These are phyloP conservation scores for Rhizoclosmatium sp. DNA, from an alignment of 192 early-diverging fungal genomes.

Conservation along the genomic window DNA sequence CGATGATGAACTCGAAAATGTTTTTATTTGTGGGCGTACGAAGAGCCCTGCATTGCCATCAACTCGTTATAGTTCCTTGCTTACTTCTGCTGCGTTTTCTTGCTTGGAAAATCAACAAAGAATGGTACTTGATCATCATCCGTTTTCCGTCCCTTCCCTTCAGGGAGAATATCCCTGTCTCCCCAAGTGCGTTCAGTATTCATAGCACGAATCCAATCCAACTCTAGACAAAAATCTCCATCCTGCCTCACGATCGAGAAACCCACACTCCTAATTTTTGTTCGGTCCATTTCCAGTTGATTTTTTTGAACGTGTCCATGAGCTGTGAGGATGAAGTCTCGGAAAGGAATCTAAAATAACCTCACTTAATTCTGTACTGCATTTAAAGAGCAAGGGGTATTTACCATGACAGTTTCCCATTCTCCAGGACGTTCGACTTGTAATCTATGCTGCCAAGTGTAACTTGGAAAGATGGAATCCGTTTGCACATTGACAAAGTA, in stretches of 20 bases:
- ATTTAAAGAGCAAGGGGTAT: not conserved
- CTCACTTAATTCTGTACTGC: not conserved
- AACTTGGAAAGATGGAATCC: constrained; percentile 79
- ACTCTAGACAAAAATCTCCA: constrained; percentile 88
- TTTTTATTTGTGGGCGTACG: no score
- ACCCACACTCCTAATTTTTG: constrained; percentile 88
- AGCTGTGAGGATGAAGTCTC: constrained; percentile 90
- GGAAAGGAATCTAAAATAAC: constrained; percentile 81
- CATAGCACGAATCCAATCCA: constrained; percentile 91
- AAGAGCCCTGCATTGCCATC: no score
- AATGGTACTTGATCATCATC: constrained; percentile 14
- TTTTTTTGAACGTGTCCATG: constrained; percentile 86
- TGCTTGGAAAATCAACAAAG: constrained; percentile 32
- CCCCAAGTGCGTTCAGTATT: constrained; percentile 84
- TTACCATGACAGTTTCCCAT: constrained; percentile 91
- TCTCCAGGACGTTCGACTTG: constrained; percentile 87
- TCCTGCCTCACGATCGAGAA: constrained; percentile 83
- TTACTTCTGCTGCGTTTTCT: not conserved
- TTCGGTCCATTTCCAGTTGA: constrained; percentile 85
- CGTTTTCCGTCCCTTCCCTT: constrained; percentile 27
- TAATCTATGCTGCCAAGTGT: constrained; percentile 93
- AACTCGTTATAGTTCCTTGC: no score
- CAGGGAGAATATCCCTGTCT: constrained; percentile 65
- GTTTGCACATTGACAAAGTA: constrained; percentile 96
- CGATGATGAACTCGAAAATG: not conserved